Base-by-base conservation (phyloP, 306 rosid genomes). In the Vigna hirtella region DNA sequence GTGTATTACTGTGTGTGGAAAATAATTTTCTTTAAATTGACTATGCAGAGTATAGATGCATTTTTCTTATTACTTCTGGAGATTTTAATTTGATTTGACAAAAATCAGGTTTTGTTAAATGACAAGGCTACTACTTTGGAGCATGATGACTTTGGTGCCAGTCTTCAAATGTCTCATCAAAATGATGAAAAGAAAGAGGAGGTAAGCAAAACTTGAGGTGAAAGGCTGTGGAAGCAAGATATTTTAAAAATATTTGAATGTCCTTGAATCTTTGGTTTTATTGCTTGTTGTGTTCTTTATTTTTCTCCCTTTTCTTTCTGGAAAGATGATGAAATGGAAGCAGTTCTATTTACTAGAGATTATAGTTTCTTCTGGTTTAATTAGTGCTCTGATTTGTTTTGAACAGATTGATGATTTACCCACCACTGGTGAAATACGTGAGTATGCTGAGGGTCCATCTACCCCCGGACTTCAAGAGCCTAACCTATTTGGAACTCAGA, bases 381-480 rank as follows among this genome's bases (percentile, higher is more conserved):
- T 65, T 17, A 70, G 57, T 79, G 24, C 68, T 22, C 81, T 62
- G 51, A 66, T 72, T 65, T 26, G 24, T 85, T 83, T 62, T 83
- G 82, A 82, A 51, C 84, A 90, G 96, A 77, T 82, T 85, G 89
- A 79, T 76, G 86, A 79, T 73, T 70, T 61, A 20, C 86, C 85
- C 28, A 58, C 80, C 38, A 58, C 73, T 79, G 71, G 68, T 45
- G 85, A 79, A 72, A 83, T 78, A 34, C 48, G 79, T 74, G 88
- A 79, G 52, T 87, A 83, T 74, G 87, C 89, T 85, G 86, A 88
- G 74, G 90, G 85, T 66, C 95, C 93, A 49, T 91, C 87, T 73
- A 90, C 91, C 83, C 89, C 94, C 61, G 88, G 88, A 85, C 86
- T 85, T 13, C 87, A 86, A 74, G 93, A 89, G 82, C 86, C 87